Evolutionary conservation across 1,284 basidiomycete genomes (phyloP).

Genomic region (Microbotryum violaceum): DNA sequence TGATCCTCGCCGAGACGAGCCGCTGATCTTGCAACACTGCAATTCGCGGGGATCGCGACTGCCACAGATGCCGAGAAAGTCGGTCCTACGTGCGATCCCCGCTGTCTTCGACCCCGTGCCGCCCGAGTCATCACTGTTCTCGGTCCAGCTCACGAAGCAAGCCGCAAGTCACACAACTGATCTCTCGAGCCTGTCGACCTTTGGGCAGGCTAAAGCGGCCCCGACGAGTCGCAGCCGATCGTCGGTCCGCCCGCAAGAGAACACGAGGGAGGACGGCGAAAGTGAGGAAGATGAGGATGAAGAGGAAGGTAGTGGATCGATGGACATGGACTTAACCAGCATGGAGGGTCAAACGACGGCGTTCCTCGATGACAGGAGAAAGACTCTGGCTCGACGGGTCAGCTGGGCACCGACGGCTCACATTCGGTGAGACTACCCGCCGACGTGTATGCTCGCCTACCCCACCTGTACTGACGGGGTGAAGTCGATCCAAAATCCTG

Average conservation of each 20-base stretch:
- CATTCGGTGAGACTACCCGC: conserved; percentile 14
- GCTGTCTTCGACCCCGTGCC: too few relatives aligned
- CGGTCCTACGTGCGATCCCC: too few relatives aligned
- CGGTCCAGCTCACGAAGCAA: too few relatives aligned
- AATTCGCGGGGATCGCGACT: background rate
- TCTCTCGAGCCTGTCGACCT: conserved; percentile 4
- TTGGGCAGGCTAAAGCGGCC: too few relatives aligned
- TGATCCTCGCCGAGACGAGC: background rate
- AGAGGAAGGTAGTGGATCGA: conserved; percentile 20
- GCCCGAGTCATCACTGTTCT: too few relatives aligned
- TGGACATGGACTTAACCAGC: conserved; percentile 29
- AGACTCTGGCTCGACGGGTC: conserved; percentile 22
- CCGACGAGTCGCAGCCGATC: too few relatives aligned
- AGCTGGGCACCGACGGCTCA: conserved; percentile 26
- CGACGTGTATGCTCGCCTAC: background rate
- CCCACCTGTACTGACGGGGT: background rate
- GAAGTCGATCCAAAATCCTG: background rate
- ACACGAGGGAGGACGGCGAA: too few relatives aligned
- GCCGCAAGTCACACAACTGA: conserved; percentile 20
- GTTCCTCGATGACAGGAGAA: conserved; percentile 11
- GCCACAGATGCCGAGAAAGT: too few relatives aligned
- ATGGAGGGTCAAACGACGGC: conserved; percentile 8
- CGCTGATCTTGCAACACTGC: background rate
- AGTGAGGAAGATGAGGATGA: background rate
- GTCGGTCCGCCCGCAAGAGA: too few relatives aligned